Conservation (phyloP, 257 asterid species). For the Salvia hispanica region DNA sequence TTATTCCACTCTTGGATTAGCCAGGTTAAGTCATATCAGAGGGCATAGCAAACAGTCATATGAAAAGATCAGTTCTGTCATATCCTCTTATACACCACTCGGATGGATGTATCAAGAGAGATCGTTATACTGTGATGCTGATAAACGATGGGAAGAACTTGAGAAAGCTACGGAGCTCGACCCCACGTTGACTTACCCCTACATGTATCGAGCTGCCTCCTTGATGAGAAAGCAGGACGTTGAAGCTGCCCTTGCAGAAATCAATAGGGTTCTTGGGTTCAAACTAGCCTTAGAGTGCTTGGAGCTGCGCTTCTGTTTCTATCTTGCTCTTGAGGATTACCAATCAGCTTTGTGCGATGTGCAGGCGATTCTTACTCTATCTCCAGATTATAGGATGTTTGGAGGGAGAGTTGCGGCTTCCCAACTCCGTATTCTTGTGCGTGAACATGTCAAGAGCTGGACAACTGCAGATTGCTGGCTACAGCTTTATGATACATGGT, state of each 20-base stretch:
- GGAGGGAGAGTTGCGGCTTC: constrained; percentile 85
- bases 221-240: constrained; percentile 83
- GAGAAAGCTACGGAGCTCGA: constrained; percentile 82
- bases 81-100: constrained; percentile 64
- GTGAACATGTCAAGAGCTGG: constrained; percentile 92
- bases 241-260: constrained; percentile 80
- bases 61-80: constrained; percentile 66
- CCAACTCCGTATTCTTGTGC: constrained; percentile 81
- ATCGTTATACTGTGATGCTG: constrained; percentile 76
- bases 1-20: constrained; percentile 80
- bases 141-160: constrained; percentile 60
- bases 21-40: constrained; percentile 59
- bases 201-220: constrained; percentile 94
- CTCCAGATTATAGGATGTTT: constrained; percentile 81
- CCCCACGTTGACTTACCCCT: constrained; percentile 95
- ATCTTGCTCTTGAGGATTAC: constrained; percentile 82
- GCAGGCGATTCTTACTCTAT: constrained; percentile 90
- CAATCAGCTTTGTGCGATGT: constrained; percentile 85
- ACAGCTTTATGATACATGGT: constrained; percentile 95
- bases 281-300: constrained; percentile 92
- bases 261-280: constrained; percentile 85
- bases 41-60: constrained; percentile 54
- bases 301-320: constrained; percentile 93
- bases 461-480: constrained; percentile 98
- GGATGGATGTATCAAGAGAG: constrained; percentile 99